Evolutionary conservation across 169 alveolate genomes (phyloP).

Genomic region (Eimeria maxima): DNA sequence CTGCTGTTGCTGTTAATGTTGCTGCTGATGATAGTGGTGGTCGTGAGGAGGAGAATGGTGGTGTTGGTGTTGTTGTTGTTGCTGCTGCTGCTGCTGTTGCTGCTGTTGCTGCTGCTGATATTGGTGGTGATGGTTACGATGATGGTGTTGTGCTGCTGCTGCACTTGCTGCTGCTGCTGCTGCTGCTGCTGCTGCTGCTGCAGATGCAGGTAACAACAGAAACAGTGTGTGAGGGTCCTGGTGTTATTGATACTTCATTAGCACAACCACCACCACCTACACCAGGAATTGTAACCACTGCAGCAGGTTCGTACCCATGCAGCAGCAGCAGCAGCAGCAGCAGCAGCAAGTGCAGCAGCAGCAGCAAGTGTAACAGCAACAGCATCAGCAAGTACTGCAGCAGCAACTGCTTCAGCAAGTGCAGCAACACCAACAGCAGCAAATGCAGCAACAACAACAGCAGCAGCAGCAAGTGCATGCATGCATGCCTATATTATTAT

Average conservation of each 20-base stretch:
- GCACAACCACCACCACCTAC: background rate
- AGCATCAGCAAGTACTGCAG: too few relatives aligned
- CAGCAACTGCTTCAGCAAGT: too few relatives aligned
- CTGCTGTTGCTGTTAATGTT: background rate
- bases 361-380: too few relatives aligned
- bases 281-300: background rate
- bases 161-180: background rate
- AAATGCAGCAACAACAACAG: too few relatives aligned
- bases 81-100: background rate
- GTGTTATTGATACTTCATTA: background rate
- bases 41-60: background rate
- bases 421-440: too few relatives aligned
- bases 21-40: background rate
- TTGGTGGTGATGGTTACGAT: background rate
- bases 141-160: background rate
- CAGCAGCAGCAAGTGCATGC: too few relatives aligned
- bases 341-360: too few relatives aligned
- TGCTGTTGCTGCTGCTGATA: background rate
- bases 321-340: too few relatives aligned
- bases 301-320: too few relatives aligned
- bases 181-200: constrained; percentile 2
- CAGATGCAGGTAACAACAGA: background rate
- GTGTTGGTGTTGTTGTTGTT: background rate
- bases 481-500: too few relatives aligned
- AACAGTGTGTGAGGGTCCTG: background rate